Conservation (phyloP, 2,329 filamentous ascomycete species). For the Huntiella abstrusa region DNA sequence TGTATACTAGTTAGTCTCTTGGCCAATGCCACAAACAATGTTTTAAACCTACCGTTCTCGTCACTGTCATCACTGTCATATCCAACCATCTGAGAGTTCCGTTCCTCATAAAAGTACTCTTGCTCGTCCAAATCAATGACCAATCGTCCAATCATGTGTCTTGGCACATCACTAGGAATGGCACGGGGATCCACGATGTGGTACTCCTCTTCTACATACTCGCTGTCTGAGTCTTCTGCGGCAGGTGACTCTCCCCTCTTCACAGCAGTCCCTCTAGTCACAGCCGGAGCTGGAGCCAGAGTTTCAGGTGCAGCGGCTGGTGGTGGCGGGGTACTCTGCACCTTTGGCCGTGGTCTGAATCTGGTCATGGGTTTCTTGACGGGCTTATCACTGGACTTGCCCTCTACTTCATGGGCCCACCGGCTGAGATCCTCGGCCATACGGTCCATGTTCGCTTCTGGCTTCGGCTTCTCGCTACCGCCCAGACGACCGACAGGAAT, state of each 20-base stretch:
- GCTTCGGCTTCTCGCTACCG: conserved; percentile 15
- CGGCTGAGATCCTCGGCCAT: conserved; percentile 36
- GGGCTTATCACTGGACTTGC: conserved; percentile 25
- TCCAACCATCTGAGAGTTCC: conserved; percentile 16
- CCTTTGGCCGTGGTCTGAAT: conserved; percentile 20
- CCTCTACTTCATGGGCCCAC: conserved; percentile 30
- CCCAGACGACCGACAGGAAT: conserved; percentile 17
- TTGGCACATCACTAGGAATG: conserved; percentile 26
- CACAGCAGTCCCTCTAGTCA: neutral
- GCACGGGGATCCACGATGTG: conserved; percentile 37
- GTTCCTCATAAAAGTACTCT: conserved; percentile 32
- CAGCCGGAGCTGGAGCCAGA: neutral
- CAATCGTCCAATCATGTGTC: conserved; percentile 34
- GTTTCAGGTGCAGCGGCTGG: neutral
- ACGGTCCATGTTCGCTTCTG: conserved; percentile 25
- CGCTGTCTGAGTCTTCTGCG: conserved; percentile 24
- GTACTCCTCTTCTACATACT: conserved; percentile 47
- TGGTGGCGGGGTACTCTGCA: neutral
- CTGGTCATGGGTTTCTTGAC: conserved; percentile 36
- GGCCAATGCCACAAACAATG: too few relatives aligned
- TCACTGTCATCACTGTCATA: conserved; percentile 41
- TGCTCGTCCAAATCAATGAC: conserved; percentile 38
- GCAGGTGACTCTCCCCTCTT: neutral
- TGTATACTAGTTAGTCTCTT: conserved; percentile 15
- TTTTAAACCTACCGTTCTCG: conserved; percentile 35